Percentiles rank a stretch among this genome's conserved stretches.
phyloP scores from a whole-genome alignment of 2,329 filamentous ascomycete genomes.

The Colletotrichum camelliae region DNA sequence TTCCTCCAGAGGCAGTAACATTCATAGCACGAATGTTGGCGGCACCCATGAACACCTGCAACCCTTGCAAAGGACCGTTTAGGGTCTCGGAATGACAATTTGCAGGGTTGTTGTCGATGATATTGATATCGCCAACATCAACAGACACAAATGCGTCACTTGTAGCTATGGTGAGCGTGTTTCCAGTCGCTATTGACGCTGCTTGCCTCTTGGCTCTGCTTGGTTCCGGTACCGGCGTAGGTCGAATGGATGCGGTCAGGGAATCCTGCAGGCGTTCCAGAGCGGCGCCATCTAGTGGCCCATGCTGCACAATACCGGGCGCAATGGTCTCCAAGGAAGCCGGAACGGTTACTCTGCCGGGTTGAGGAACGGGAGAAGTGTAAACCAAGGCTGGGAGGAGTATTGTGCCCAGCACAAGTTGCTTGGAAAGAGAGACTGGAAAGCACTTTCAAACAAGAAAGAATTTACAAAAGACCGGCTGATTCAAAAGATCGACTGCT shows the following conservation, averaged over 20 bases:
- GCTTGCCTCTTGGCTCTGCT: not conserved
- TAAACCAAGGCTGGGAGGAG: not conserved
- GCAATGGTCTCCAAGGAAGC: not conserved
- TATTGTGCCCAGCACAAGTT: not conserved
- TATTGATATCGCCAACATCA: not conserved
- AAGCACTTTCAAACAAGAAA: not conserved
- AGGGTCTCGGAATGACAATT: not conserved
- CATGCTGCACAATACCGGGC: not conserved
- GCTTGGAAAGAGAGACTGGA: not conserved
- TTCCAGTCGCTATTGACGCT: not conserved
- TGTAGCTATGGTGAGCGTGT: not conserved
- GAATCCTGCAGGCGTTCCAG: not conserved
- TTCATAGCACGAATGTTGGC: slow-evolving; percentile 11
- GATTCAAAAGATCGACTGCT: not conserved
- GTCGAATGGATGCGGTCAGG: not conserved
- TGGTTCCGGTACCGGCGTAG: not conserved
- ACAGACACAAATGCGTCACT: not conserved
- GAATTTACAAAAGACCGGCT: not conserved
- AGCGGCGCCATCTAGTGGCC: not conserved
- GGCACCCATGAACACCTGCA: slow-evolving; percentile 1
- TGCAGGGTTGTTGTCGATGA: not conserved
- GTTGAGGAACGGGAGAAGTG: not conserved
- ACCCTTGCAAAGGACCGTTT: not conserved
- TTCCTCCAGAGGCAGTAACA: not conserved
- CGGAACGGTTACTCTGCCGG: not conserved